A percentile compares a stretch with the other conserved stretches of the same genome.
phyloP scores from a whole-genome alignment of 805 yeast genomes.

The Ogataea henricii region DNA sequence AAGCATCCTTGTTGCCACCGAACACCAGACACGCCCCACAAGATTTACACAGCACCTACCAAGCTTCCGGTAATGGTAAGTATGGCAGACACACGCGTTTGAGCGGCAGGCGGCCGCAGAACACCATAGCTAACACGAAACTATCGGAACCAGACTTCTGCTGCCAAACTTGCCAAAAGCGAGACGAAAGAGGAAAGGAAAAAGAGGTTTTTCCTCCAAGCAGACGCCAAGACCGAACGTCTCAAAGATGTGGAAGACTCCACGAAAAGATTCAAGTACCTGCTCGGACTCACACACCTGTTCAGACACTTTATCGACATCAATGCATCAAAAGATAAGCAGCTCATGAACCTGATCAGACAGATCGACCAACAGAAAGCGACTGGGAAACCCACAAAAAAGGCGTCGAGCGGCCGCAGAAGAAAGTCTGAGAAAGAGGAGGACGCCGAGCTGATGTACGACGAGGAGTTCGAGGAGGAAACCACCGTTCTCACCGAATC shows the following conservation, averaged over 20 bases:
- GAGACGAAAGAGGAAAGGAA: conserved; percentile 38
- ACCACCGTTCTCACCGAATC: conserved; percentile 81
- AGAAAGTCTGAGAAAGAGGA: conserved; percentile 95
- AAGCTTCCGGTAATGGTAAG: not conserved
- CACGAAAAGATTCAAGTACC: conserved; percentile 75
- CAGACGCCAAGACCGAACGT: conserved; percentile 60
- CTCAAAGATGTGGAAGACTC: conserved; percentile 63
- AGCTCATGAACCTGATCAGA: conserved; percentile 60
- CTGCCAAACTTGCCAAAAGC: conserved; percentile 2
- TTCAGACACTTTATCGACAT: conserved; percentile 87
- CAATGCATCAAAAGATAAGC: conserved; percentile 76
- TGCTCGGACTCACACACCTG: conserved; percentile 79
- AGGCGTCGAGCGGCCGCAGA: conserved; percentile 45
- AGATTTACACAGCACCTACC: too few relatives aligned
- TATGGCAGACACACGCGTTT: not conserved
- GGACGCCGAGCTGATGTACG: conserved; percentile 86
- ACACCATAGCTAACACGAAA: not conserved
- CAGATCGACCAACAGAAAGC: conserved; percentile 54
- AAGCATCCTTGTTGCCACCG: not conserved
- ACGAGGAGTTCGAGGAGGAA: conserved; percentile 67
- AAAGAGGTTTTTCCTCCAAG: conserved; percentile 48
- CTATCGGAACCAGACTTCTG: not conserved
- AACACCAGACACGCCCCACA: not conserved
- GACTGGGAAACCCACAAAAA: conserved; percentile 31
- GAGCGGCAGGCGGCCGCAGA: too few relatives aligned